phyloP scores from a whole-genome alignment of 345 rosid genomes.

The Brassica carinata region DNA sequence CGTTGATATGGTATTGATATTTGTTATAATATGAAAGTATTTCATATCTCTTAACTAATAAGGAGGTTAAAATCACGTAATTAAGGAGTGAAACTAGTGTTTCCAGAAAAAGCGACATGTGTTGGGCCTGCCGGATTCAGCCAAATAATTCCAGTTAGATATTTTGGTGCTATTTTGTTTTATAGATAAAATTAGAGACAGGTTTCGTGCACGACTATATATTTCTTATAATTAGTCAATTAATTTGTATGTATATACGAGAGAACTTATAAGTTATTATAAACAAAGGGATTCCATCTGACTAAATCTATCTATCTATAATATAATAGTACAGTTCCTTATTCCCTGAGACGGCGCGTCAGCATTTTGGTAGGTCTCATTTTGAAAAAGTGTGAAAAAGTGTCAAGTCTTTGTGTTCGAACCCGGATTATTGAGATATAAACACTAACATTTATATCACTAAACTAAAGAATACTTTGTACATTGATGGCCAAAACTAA shows the following conservation, averaged over 20 bases:
- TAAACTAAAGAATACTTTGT: too few species aligned
- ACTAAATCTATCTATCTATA: neutral
- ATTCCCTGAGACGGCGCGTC: too few species aligned
- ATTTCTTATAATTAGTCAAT: neutral
- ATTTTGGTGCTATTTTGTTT: slow-evolving; percentile 10
- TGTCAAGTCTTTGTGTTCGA: too few species aligned
- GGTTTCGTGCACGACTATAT: slow-evolving; percentile 38
- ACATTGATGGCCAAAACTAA: too few species aligned
- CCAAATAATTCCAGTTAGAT: neutral
- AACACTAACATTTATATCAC: too few species aligned
- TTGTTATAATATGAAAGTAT: slow-evolving; percentile 13
- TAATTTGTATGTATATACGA: neutral
- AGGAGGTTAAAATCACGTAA: slow-evolving; percentile 15
- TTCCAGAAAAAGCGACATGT: slow-evolving; percentile 40
- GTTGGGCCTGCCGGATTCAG: slow-evolving; percentile 31
- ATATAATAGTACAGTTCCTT: too few species aligned
- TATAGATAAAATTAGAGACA: neutral
- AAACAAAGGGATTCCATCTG: slow-evolving; percentile 27
- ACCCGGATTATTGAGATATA: too few species aligned
- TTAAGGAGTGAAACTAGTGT: slow-evolving; percentile 28
- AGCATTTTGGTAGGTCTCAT: too few species aligned
- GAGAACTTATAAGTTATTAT: slow-evolving; percentile 25
- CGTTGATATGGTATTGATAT: slow-evolving; percentile 6
- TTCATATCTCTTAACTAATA: slow-evolving; percentile 11
- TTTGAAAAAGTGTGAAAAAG: too few species aligned